phyloP scores from a whole-genome alignment of 176 grass and related monocot species.

The Cymbopogon citratus region DNA sequence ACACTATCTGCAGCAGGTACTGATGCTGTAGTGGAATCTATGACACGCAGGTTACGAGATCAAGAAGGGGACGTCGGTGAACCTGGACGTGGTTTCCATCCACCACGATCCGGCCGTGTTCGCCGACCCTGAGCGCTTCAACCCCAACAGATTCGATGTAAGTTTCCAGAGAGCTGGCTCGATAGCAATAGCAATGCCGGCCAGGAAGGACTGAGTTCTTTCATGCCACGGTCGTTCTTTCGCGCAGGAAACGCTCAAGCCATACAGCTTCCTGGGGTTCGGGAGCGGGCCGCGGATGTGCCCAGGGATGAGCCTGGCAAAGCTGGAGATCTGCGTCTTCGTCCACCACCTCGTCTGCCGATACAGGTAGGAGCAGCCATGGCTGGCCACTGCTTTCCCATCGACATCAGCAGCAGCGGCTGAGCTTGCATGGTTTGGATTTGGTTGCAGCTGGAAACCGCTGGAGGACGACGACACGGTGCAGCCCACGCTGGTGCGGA shows the following conservation, averaged over 20 bases:
- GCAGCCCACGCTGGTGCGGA: constrained; percentile 52
- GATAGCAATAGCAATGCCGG: no score
- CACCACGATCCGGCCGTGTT: constrained; percentile 61
- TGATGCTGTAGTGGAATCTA: neutral
- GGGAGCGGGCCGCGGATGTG: constrained; percentile 62
- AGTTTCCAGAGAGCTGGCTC: neutral
- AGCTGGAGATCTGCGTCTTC: constrained; percentile 65
- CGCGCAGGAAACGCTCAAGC: constrained; percentile 37
- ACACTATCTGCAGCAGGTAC: no score
- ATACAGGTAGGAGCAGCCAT: constrained; percentile 24
- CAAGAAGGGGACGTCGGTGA: constrained; percentile 56
- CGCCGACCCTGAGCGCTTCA: constrained; percentile 39
- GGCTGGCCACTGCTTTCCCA: neutral
- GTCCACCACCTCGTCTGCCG: constrained; percentile 53
- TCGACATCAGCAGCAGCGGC: neutral
- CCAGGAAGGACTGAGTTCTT: neutral
- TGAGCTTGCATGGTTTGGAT: neutral
- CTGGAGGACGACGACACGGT: constrained; percentile 38
- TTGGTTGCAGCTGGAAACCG: constrained; percentile 40
- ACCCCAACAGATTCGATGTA: constrained; percentile 51
- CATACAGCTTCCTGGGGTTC: constrained; percentile 60
- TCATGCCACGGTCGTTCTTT: no score
- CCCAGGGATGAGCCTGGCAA: constrained; percentile 53
- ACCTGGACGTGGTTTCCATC: constrained; percentile 73
- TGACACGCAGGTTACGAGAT: constrained; percentile 26